These are phyloP conservation scores for Zarea fungicola DNA, from an alignment of 2,329 filamentous ascomycete genomes.

Conservation along the genomic window DNA sequence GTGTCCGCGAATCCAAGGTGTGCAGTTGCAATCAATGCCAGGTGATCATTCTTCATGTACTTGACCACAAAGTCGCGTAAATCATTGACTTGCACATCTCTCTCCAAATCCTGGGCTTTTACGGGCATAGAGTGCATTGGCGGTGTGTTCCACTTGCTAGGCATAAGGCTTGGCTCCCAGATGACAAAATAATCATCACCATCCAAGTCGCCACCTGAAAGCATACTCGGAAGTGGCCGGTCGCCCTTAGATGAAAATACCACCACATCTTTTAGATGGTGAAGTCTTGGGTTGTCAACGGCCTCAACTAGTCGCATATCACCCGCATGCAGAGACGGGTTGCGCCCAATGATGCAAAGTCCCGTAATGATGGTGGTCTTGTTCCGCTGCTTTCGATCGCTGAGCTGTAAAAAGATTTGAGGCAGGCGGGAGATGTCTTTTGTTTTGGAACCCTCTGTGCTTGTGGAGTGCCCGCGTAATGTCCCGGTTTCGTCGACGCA, in stretches of 20 bases:
- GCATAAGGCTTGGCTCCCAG: slow-evolving; percentile 76
- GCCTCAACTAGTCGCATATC: slow-evolving; percentile 86
- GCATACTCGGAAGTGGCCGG: slow-evolving; percentile 84
- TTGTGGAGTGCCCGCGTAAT: slow-evolving; percentile 64
- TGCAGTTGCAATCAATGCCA: slow-evolving; percentile 73
- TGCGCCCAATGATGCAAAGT: slow-evolving; percentile 78
- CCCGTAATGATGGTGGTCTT: slow-evolving; percentile 65
- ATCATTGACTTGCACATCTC: slow-evolving; percentile 65
- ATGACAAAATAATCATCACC: slow-evolving; percentile 94
- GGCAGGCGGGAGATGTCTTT: slow-evolving; percentile 56
- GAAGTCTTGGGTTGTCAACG: slow-evolving; percentile 66
- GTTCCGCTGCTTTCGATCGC: slow-evolving; percentile 46
- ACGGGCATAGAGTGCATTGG: slow-evolving; percentile 73
- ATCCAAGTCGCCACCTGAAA: slow-evolving; percentile 91
- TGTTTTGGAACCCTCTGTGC: slow-evolving; percentile 32
- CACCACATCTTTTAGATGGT: slow-evolving; percentile 76
- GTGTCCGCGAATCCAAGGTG: slow-evolving; percentile 75
- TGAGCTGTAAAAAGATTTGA: slow-evolving; percentile 85
- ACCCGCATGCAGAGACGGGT: slow-evolving; percentile 89
- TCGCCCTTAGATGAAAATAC: slow-evolving; percentile 83
- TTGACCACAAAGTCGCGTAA: slow-evolving; percentile 81
- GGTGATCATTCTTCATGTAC: slow-evolving; percentile 86
- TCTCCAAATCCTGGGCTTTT: slow-evolving; percentile 48
- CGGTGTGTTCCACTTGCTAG: slow-evolving; percentile 60
- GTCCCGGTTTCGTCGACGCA: slow-evolving; percentile 80